Evolutionary conservation across 169 alveolate species (phyloP).

Genomic region (Ichthyophthirius multifiliis): DNA sequence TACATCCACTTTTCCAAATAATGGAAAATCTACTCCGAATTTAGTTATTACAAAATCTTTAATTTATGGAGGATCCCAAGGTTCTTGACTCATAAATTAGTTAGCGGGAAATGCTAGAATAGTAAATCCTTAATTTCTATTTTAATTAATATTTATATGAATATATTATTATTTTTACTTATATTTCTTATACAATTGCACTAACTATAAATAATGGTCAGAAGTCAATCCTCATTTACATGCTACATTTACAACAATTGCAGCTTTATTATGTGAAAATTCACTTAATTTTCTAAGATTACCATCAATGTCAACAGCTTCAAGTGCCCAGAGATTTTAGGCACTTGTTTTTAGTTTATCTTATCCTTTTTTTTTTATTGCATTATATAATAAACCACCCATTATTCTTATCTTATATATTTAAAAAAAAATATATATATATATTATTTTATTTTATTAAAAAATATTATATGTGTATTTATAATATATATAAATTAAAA

Average conservation of each 20-base stretch:
- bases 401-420: neutral
- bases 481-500: too few species aligned
- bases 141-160: neutral
- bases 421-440: too few species aligned
- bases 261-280: slow-evolving; percentile 25
- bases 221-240: slow-evolving; percentile 49
- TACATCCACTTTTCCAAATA: slow-evolving; percentile 49
- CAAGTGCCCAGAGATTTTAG: neutral
- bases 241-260: slow-evolving; percentile 53
- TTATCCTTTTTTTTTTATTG: neutral
- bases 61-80: slow-evolving; percentile 42
- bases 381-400: neutral
- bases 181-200: slow-evolving; percentile 37
- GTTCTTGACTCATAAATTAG: slow-evolving; percentile 63
- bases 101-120: slow-evolving; percentile 72
- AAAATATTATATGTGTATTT: too few species aligned
- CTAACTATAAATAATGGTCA: slow-evolving; percentile 33
- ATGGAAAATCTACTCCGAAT: slow-evolving; percentile 32
- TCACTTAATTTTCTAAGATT: slow-evolving; percentile 5
- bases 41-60: slow-evolving; percentile 19
- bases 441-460: too few species aligned
- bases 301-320: slow-evolving; percentile 21
- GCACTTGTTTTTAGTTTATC: neutral
- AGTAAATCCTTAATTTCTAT: slow-evolving; percentile 51
- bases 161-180: neutral